Evolutionary conservation across 1,139 yeast genomes (phyloP).

Genomic region (Citeromyces hawaiiensis): DNA sequence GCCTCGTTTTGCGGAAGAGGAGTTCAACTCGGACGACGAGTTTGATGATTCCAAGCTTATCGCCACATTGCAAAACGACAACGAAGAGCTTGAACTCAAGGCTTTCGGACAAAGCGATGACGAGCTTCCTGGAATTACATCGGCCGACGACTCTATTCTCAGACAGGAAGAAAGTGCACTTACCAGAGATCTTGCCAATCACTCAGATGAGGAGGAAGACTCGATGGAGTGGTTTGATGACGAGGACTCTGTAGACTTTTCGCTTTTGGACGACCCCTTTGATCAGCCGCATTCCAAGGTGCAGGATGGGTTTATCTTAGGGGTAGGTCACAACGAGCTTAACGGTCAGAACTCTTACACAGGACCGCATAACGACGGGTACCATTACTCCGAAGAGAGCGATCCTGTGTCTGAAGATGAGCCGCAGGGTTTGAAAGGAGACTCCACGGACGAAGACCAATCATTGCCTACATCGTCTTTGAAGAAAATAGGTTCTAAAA

Average conservation of each 20-base stretch:
- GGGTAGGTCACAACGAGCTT: slow-evolving; percentile 13
- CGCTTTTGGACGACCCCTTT: slow-evolving; percentile 9
- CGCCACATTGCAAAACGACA: slow-evolving; percentile 56
- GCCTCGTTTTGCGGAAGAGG: slow-evolving; percentile 38
- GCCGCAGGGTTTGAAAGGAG: slow-evolving; percentile 23
- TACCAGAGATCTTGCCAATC: slow-evolving; percentile 23
- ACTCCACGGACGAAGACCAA: slow-evolving; percentile 85
- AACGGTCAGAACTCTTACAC: slow-evolving; percentile 4
- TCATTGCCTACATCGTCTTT: slow-evolving; percentile 56
- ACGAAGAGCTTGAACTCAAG: slow-evolving; percentile 37
- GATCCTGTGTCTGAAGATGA: slow-evolving; percentile 6
- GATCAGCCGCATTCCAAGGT: slow-evolving; percentile 11
- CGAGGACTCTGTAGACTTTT: slow-evolving; percentile 3
- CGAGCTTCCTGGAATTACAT: slow-evolving; percentile 27
- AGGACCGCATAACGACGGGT: slow-evolving; percentile 5
- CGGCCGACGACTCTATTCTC: slow-evolving; percentile 22
- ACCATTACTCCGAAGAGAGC: slow-evolving; percentile 11
- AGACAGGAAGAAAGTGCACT: slow-evolving; percentile 33
- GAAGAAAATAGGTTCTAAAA: slow-evolving; percentile 50
- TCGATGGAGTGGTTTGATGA: background rate
- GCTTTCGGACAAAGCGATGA: slow-evolving; percentile 44
- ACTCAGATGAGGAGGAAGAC: slow-evolving; percentile 9
- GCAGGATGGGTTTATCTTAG: slow-evolving; percentile 21
- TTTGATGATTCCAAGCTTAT: slow-evolving; percentile 61
- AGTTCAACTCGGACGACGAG: slow-evolving; percentile 49